Percentiles rank a stretch among this genome's conserved stretches.
phyloP scores from a whole-genome alignment of 306 rosid genomes.

The Rosa lucieae region DNA sequence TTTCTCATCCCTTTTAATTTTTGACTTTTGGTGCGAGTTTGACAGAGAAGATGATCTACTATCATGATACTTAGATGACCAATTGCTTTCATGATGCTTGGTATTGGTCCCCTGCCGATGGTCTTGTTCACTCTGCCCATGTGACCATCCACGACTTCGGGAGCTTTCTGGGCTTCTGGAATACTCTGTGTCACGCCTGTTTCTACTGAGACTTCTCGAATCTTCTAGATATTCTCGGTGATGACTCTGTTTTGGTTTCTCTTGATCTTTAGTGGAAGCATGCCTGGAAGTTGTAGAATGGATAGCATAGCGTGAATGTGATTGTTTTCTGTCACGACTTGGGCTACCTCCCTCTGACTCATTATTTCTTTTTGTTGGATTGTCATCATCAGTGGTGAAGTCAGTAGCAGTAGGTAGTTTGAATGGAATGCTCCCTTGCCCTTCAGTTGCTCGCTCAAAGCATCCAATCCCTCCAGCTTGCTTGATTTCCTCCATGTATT shows the following conservation, averaged over 20 bases:
- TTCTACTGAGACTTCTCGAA: slow-evolving; percentile 24
- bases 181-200: slow-evolving; percentile 35
- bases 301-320: slow-evolving; percentile 23
- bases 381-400: slow-evolving; percentile 31
- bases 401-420: slow-evolving; percentile 38
- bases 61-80: slow-evolving; percentile 23
- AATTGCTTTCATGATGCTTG: slow-evolving; percentile 25
- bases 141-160: slow-evolving; percentile 38
- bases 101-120: slow-evolving; percentile 26
- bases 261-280: slow-evolving; percentile 27
- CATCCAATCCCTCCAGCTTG: slow-evolving; percentile 68
- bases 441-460: slow-evolving; percentile 50
- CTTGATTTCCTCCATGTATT: slow-evolving; percentile 79
- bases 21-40: slow-evolving; percentile 30
- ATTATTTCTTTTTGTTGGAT: slow-evolving; percentile 30
- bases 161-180: slow-evolving; percentile 58
- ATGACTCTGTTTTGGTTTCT: slow-evolving; percentile 37
- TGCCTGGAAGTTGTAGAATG: slow-evolving; percentile 34
- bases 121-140: slow-evolving; percentile 38
- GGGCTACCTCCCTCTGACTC: slow-evolving; percentile 37
- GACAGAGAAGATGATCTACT: slow-evolving; percentile 32
- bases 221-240: slow-evolving; percentile 38
- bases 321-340: slow-evolving; percentile 35
- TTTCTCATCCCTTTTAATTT: slow-evolving; percentile 37
- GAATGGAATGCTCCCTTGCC: slow-evolving; percentile 32